Conservation (phyloP, 2,329 filamentous ascomycete genomes). For the Alternaria arborescens region DNA sequence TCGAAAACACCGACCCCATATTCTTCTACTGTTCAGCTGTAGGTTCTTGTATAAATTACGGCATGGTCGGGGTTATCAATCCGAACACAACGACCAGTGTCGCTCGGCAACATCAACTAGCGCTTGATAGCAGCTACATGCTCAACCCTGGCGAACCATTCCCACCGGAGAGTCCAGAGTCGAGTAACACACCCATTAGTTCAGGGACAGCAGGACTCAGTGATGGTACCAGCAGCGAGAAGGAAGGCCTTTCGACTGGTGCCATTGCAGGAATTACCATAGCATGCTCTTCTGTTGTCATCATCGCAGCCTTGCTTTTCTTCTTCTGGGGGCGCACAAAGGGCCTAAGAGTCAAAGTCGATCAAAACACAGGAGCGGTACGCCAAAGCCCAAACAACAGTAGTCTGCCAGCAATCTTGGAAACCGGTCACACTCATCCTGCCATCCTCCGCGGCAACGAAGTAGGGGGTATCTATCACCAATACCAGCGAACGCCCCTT, state of each 20-base stretch:
- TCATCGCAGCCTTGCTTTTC: conserved; percentile 34
- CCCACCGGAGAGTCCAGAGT: conserved; percentile 29
- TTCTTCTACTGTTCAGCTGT: conserved; percentile 62
- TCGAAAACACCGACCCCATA: conserved; percentile 47
- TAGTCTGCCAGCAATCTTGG: conserved; percentile 2
- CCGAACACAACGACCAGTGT: conserved; percentile 51
- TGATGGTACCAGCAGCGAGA: background rate
- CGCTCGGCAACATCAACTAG: conserved; percentile 33
- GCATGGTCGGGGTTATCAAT: conserved; percentile 82
- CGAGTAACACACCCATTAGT: conserved; percentile 14
- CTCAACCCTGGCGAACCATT: conserved; percentile 48
- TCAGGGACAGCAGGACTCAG: background rate
- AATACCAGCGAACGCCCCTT: background rate
- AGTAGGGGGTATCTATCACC: background rate
- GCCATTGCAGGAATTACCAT: conserved; percentile 64
- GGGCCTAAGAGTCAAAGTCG: conserved; percentile 33
- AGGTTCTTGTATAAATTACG: conserved; percentile 68
- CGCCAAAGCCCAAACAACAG: background rate
- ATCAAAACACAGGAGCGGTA: conserved; percentile 27
- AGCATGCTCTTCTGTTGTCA: conserved; percentile 55
- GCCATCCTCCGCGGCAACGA: background rate
- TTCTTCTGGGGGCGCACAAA: conserved; percentile 40
- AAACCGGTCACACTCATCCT: background rate
- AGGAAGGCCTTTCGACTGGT: conserved; percentile 41
- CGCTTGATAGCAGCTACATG: conserved; percentile 37